Base-by-base conservation (phyloP, 495 filamentous ascomycete species). In the Penicillium maclennaniae region DNA sequence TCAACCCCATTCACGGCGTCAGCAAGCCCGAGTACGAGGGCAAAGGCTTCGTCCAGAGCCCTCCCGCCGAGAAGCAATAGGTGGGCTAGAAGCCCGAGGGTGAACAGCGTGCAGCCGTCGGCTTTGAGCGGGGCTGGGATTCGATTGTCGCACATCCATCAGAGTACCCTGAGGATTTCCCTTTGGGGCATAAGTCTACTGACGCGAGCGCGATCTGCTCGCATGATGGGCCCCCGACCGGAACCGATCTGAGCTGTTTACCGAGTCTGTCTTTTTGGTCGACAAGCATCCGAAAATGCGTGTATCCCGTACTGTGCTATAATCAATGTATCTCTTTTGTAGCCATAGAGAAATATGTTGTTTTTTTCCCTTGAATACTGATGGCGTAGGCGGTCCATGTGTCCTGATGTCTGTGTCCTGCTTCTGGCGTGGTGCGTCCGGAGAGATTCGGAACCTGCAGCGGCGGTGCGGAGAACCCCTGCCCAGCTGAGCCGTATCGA, bases 1-100 rank as follows among this genome's bases (percentile, higher is more conserved):
- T 87, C 60, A 91, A 98, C 74, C 91, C 93, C 43, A 84, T 82
- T 72, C 90, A 89, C 58, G 92, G 92, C 76, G 67, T 93, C 71
- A 83, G 87, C 58, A 84, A 84, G 63, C 83, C 88, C 69, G 84
- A 83, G 53, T 95, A 96, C 75, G 74, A 73, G 54, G 91, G 91
- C 71, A 79, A 83, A 70, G 90, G 91, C 56, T 82, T 85, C 76
- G 83, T 96, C 41, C 92, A 97, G 76, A 90, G 86, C 72, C 56
- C 71, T 51, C 72, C 80, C 42, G 51, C 50, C 43, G 69, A 75
- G 65, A 72, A 72, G 68, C 64, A 61, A 68, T 72, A 72, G 55
- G 62, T 55, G 49, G 52, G 45, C 47, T 40, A 14, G 42, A 54
- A 51, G 34, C 40, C 57, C 53, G 51, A 65, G 54, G 63, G 60